phyloP scores from a whole-genome alignment of 345 rosid species.

The Eucalyptus polybractea region DNA sequence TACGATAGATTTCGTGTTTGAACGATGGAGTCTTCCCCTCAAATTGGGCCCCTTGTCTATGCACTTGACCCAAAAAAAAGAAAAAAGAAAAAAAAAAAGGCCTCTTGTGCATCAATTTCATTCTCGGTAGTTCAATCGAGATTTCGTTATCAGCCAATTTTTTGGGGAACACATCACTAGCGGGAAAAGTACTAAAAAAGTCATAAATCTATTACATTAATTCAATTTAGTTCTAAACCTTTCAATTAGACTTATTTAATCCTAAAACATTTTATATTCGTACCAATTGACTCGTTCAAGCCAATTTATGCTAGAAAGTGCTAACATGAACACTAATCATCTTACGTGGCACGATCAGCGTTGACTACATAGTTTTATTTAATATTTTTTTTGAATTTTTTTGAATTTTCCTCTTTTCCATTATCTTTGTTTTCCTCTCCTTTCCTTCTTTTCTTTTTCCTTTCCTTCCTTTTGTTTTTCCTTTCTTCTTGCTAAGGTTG shows the following conservation, averaged over 20 bases:
- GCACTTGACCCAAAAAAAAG: no score
- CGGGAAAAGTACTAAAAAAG: accelerated
- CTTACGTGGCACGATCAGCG: accelerated
- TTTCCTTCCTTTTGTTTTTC: no score
- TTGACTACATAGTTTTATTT: accelerated
- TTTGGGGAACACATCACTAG: accelerated
- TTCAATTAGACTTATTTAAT: no score
- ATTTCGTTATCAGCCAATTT: neutral
- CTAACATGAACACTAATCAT: accelerated
- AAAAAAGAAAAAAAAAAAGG: accelerated
- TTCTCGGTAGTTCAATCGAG: accelerated
- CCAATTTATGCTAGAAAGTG: no score
- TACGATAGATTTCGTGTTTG: neutral
- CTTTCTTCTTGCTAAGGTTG: accelerated
- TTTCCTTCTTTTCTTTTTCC: accelerated
- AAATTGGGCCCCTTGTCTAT: accelerated
- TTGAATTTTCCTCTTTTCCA: accelerated
- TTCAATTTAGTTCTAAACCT: accelerated
- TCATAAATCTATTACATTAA: no score
- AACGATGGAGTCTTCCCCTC: neutral
- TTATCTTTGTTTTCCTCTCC: no score
- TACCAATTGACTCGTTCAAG: accelerated
- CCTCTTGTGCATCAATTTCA: no score
- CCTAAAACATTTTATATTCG: accelerated
- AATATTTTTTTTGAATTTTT: accelerated